Evolutionary conservation across 192 early-diverging fungal genomes (phyloP), one percentile per base, ranked within the genome.

Genomic region (Lobosporangium transversale): DNA sequence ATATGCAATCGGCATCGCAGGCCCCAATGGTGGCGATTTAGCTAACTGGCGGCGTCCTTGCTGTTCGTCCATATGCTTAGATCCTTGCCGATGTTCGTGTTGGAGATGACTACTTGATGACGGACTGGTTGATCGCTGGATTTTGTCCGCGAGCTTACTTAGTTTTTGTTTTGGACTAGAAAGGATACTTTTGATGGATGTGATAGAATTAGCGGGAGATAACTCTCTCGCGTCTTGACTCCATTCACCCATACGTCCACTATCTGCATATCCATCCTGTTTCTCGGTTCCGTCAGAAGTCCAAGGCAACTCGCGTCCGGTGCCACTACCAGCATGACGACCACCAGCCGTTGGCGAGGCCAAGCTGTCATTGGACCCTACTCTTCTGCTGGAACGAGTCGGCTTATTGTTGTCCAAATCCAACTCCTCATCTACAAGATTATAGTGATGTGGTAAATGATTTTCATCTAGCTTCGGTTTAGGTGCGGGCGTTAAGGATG

Each of bases 401-500:
- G 36, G 33, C 20, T 58, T 31, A 53, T 70, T 66, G 8, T 24
- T n/a, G 21, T 68, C 47, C 29, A 61, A 29, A 42, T 82, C 81
- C 6, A 53, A 4, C 54, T 73, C 68, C 32, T 79, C 81, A 27
- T 74, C 75, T 6, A 79, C 71, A 21, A 82, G 61, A 35, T 82
- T 82, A 50, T 82, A 82, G 3, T 74, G 76, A 52, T 82, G 70
- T 32, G 75, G 75, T 17, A 79, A 50, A 40, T 71, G 68, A 43
- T 78, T 78, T 0, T 68, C 53, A 24, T 82, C 76, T 9, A 78
- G 48, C 24, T 82, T 60, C 32, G 81, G 75, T 48, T 66, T 58
- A 24, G 81, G 81, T 29, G 76, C 68, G n/a, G 81, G 81, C 24
- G 76, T 71, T 33, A 87, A 23, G 21, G 86, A 87, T 7, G 84